Percentiles rank a stretch among this genome's conserved stretches.
Evolutionary conservation across 345 rosid species (phyloP).

Genomic region (sweet orange (Citrus sinensis)): DVS_A1.0 CM039164.1:14812501-14813000

Average conservation of each 20-base stretch:
- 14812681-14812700: no score
- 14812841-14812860: slow-evolving; percentile 80
- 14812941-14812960: slow-evolving; percentile 40
- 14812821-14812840: slow-evolving; percentile 86
- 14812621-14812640: slow-evolving; percentile 62
- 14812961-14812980: not conserved
- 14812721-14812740: no score
- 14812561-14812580: slow-evolving; percentile 86
- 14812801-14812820: slow-evolving; percentile 65
- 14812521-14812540: slow-evolving; percentile 32
- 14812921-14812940: slow-evolving; percentile 95
- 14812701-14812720: no score
- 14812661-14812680: no score
- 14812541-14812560: slow-evolving; percentile 75
- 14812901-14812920: slow-evolving; percentile 88
- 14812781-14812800: slow-evolving; percentile 59
- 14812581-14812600: slow-evolving; percentile 85
- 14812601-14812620: slow-evolving; percentile 92
- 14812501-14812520: no score
- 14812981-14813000: not conserved
- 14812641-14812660: no score
- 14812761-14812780: no score
- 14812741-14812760: no score
- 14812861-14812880: slow-evolving; percentile 84
- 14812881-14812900: slow-evolving; percentile 68